phyloP scores from a whole-genome alignment of 352 stramenopile genomes.

The Aphanomyces stellatus region DNA sequence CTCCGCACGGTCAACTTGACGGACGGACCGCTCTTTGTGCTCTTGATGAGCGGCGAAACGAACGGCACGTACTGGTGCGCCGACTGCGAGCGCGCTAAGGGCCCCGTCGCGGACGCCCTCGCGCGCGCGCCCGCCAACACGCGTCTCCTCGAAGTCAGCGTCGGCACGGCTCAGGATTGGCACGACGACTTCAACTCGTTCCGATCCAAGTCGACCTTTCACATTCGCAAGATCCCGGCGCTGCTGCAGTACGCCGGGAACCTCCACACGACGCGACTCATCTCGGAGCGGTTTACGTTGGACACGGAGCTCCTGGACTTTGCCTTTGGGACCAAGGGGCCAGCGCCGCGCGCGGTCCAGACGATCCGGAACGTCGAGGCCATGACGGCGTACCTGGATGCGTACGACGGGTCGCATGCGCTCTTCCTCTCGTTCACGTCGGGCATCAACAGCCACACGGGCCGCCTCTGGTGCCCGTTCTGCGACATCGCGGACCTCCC shows the following conservation, averaged over 20 bases:
- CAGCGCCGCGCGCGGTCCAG: slow-evolving; percentile 23
- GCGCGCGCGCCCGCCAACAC: slow-evolving; percentile 48
- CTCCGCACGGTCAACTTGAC: slow-evolving; percentile 28
- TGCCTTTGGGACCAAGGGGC: slow-evolving; percentile 36
- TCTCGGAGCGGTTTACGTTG: slow-evolving; percentile 57
- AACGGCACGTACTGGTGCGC: slow-evolving; percentile 73
- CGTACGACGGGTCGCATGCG: slow-evolving; percentile 61
- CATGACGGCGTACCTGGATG: slow-evolving; percentile 41
- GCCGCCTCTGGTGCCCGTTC: slow-evolving; percentile 72
- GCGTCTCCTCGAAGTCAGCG: slow-evolving; percentile 58
- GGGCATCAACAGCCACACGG: slow-evolving; percentile 61
- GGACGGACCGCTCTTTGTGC: slow-evolving; percentile 57
- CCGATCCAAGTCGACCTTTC: slow-evolving; percentile 70
- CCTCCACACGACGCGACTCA: slow-evolving; percentile 56
- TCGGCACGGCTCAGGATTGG: slow-evolving; percentile 48
- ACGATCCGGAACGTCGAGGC: slow-evolving; percentile 31
- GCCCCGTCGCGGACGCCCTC: slow-evolving; percentile 49
- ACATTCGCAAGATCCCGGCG: slow-evolving; percentile 71
- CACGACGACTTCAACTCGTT: slow-evolving; percentile 69
- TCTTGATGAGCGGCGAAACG: slow-evolving; percentile 69
- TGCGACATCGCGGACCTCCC: slow-evolving; percentile 67
- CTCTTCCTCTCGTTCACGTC: slow-evolving; percentile 74
- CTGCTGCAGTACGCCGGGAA: slow-evolving; percentile 70
- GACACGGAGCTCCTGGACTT: slow-evolving; percentile 60
- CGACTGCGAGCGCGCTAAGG: slow-evolving; percentile 52